Evolutionary conservation across 2,329 filamentous ascomycete genomes (phyloP).

Genomic region (Penicillium sp.): DNA sequence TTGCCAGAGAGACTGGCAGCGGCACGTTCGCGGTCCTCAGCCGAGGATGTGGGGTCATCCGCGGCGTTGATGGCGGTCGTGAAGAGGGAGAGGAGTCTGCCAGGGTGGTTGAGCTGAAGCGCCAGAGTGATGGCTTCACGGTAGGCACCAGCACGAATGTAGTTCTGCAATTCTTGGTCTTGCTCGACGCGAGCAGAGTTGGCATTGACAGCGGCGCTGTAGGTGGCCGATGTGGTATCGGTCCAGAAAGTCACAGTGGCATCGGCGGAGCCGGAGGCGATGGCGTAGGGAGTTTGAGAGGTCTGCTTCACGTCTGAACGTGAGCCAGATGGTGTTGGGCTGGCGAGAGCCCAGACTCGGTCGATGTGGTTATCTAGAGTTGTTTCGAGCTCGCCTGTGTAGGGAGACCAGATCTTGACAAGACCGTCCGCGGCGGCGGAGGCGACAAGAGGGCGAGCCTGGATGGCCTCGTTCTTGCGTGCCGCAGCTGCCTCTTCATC

Average conservation of each 20-base stretch:
- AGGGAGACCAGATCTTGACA: conserved; percentile 94
- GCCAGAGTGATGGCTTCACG: conserved; percentile 90
- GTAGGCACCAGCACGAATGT: conserved; percentile 84
- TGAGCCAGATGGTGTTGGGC: conserved; percentile 48
- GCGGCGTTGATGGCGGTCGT: conserved; percentile 75
- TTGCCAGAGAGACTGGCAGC: conserved; percentile 47
- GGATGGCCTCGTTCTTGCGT: conserved; percentile 30
- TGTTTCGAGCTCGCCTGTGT: conserved; percentile 78
- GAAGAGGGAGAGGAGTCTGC: conserved; percentile 80
- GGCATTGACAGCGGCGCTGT: conserved; percentile 70
- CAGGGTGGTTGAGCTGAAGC: conserved; percentile 91
- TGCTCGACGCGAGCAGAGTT: conserved; percentile 83
- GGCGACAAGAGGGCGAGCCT: conserved; percentile 56
- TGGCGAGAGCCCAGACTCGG: conserved; percentile 89
- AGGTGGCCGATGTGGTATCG: conserved; percentile 82
- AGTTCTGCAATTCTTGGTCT: conserved; percentile 91
- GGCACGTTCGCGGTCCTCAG: conserved; percentile 26
- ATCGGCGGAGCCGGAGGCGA: conserved; percentile 90
- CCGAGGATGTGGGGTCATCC: conserved; percentile 52
- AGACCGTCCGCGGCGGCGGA: conserved; percentile 91
- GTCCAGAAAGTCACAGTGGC: conserved; percentile 94
- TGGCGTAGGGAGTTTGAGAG: conserved; percentile 56
- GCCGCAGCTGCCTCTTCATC: conserved; percentile 32
- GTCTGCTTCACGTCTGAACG: conserved; percentile 32
- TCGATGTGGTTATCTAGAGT: conserved; percentile 98